These are phyloP conservation scores for Speleostelium caveatum DNA, from an alignment of 78 protist genomes.

Conservation along the genomic window DNA sequence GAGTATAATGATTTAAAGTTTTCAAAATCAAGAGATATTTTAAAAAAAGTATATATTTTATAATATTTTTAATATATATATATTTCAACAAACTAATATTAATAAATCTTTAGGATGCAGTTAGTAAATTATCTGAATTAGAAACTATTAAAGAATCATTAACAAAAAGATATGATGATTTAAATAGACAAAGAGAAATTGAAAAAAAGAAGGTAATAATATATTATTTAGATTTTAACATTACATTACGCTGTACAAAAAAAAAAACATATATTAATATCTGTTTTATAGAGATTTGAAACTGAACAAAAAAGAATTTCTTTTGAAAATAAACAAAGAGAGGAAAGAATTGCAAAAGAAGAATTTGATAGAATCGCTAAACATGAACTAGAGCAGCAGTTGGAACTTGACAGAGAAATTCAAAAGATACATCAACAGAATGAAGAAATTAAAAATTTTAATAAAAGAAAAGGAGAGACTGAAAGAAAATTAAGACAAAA, in stretches of 20 bases:
- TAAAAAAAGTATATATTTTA: no score
- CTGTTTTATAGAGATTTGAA: slow-evolving; percentile 8
- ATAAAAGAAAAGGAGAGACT: not conserved
- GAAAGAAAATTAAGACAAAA: slow-evolving; percentile 30
- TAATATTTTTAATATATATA: no score
- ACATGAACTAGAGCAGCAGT: not conserved
- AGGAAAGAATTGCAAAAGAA: not conserved
- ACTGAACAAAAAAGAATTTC: slow-evolving; percentile 2
- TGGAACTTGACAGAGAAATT: not conserved
- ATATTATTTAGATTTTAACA: no score
- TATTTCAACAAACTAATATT: no score
- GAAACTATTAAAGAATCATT: slow-evolving; percentile 21
- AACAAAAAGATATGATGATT: slow-evolving; percentile 8
- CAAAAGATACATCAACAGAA: slow-evolving; percentile 7
- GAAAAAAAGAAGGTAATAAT: not conserved
- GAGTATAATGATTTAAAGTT: slow-evolving; percentile 16
- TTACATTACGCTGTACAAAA: no score
- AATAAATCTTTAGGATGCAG: no score
- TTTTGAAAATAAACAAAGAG: not conserved
- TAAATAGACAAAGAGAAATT: not conserved
- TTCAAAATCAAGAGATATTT: slow-evolving; percentile 1
- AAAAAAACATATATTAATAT: no score
- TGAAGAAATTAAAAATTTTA: slow-evolving; percentile 18
- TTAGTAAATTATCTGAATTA: slow-evolving; percentile 3
- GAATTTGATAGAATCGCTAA: not conserved